Base-by-base conservation (phyloP, 139 green algal species). In the Haematococcus sp. region DNA sequence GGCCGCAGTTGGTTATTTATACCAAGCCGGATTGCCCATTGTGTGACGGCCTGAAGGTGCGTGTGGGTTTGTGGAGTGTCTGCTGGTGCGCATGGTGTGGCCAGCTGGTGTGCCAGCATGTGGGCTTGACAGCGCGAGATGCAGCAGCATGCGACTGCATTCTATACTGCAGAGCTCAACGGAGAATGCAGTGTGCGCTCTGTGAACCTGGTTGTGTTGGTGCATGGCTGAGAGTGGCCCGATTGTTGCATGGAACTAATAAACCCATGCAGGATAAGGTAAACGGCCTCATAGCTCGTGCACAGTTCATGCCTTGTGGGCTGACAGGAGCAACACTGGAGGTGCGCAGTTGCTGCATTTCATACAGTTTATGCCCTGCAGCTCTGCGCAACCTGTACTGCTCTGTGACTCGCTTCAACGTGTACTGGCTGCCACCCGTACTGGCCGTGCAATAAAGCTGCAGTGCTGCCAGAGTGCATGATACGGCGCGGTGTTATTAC, bases 11-110 rank as follows among this genome's bases (percentile, higher is more conserved):
- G 13, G 52, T 88, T 13, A n/a, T 91, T 3, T 91, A 91, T 79
- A 91, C 73, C 67, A 91, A 89, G 56, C 69, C 77, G 5, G 84
- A 82, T 0, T 91, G 86, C 65, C 79, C 78, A 22, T 73, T 91
- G 7, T 91, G 86, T 63, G 81, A 87, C 20, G 76, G 78, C 0
- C 65, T 91, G 1, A 82, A 87, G 70, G 83, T 83, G 20, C 35
- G 16, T 74, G 22, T 4, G 58, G 20, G 4, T 33, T n/a, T 20
- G 58, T 5, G 25, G 13, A 16, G 27, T 35, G 19, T 35, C 7
- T 49, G 40, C 40, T 49, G 40, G 7, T 49, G 40, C 11, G 40
- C 40, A 11, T 49, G 40, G 40, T 11, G 11, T 7, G 40, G 40
- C 40, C 7, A 19, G 40, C 40, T 49, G 40, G 40, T 49, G 7